These are phyloP conservation scores for Prunus salicina DNA, from an alignment of 306 rosid genomes.

Conservation along the genomic window DNA sequence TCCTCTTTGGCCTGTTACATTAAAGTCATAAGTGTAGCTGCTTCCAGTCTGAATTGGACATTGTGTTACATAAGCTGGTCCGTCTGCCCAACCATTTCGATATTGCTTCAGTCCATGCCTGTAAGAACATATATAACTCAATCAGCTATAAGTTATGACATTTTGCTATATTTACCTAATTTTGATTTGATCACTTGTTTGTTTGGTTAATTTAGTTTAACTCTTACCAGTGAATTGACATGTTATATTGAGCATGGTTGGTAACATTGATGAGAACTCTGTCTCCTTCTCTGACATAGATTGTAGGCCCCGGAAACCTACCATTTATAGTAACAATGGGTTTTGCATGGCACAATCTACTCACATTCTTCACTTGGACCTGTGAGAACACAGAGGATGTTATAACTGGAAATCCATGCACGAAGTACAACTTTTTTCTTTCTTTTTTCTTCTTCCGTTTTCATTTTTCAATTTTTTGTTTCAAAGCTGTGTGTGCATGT, in stretches of 20 bases:
- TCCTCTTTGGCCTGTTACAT: constrained; percentile 78
- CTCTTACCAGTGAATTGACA: constrained; percentile 75
- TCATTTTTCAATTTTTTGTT: no score
- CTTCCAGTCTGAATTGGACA: constrained; percentile 68
- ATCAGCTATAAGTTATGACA: no score
- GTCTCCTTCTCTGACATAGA: constrained; percentile 76
- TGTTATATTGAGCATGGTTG: constrained; percentile 73
- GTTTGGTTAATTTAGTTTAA: background rate
- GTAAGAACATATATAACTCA: background rate
- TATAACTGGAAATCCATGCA: constrained; percentile 3
- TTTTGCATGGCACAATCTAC: constrained; percentile 82
- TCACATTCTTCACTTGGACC: constrained; percentile 82
- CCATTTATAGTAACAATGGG: constrained; percentile 78
- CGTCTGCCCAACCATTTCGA: constrained; percentile 82
- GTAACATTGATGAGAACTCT: constrained; percentile 67
- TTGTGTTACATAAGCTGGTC: constrained; percentile 79
- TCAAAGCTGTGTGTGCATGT: background rate
- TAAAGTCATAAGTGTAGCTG: constrained; percentile 72
- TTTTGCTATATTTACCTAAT: no score
- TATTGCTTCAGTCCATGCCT: constrained; percentile 86
- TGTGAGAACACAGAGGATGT: constrained; percentile 14
- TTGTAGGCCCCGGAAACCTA: constrained; percentile 73
- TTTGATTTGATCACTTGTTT: background rate
- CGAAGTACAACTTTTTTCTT: background rate
- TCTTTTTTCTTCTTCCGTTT: background rate